phyloP scores from a whole-genome alignment of 2,329 filamentous ascomycete species.

The Pseudogymnoascus sp. region DNA sequence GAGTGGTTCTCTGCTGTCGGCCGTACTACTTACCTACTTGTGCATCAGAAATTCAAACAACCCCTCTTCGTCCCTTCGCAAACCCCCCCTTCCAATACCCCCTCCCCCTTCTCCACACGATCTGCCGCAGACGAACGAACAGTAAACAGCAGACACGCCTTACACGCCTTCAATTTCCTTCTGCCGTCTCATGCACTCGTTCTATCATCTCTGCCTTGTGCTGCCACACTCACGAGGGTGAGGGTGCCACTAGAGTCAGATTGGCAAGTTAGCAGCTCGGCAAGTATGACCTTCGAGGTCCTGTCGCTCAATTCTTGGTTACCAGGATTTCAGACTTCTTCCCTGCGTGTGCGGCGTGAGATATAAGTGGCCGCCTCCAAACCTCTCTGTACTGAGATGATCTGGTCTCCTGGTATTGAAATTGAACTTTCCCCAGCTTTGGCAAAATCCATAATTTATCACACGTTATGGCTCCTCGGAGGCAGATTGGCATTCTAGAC shows the following conservation, averaged over 20 bases:
- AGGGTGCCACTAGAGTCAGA: conserved; percentile 1
- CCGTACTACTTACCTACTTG: not conserved
- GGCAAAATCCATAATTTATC: conserved; percentile 5
- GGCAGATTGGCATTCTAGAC: conserved; percentile 8
- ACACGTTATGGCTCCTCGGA: conserved; percentile 4
- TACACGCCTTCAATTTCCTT: not conserved
- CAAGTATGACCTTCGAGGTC: not conserved
- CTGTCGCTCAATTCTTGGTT: conserved; percentile 6
- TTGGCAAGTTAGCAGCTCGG: not conserved
- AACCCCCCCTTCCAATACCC: not conserved
- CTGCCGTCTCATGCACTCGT: not conserved
- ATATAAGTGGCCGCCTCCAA: conserved; percentile 3
- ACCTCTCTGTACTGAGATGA: not conserved
- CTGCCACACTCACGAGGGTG: conserved; percentile 3
- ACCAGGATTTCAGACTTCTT: not conserved
- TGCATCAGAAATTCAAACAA: not conserved
- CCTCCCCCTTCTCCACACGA: not conserved
- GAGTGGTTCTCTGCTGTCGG: not conserved
- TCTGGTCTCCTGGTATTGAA: conserved; percentile 6
- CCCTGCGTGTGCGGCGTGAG: not conserved
- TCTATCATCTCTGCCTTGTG: not conserved
- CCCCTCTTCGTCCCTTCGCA: not conserved
- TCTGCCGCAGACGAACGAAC: not conserved
- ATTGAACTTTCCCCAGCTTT: conserved; percentile 5
- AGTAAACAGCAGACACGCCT: not conserved